These are phyloP conservation scores for Linaria vulgaris DNA, from an alignment of 257 asterid genomes.

Conservation along the genomic window DNA sequence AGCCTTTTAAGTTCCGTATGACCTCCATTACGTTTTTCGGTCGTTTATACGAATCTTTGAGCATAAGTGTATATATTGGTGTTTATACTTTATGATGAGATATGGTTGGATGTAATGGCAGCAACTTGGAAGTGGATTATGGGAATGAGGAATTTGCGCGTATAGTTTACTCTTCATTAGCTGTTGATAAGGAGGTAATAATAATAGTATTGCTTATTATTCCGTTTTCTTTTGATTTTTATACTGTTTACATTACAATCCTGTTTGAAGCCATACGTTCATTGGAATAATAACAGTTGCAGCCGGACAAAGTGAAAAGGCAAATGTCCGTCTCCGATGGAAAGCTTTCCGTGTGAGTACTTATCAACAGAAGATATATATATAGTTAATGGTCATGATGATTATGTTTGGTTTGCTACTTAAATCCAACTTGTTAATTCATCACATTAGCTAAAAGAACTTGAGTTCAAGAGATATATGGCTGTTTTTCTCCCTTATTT, in stretches of 20 bases:
- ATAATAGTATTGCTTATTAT: background rate
- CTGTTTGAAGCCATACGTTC: constrained; percentile 9
- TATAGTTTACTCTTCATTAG: constrained; percentile 66
- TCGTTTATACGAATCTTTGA: too few relatives aligned
- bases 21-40: too few relatives aligned
- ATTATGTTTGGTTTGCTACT: background rate
- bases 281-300: constrained; percentile 56
- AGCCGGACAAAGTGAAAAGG: constrained; percentile 91
- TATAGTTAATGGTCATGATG: background rate
- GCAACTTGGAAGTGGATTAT: constrained; percentile 80
- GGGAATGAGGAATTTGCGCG: constrained; percentile 60
- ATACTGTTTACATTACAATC: background rate
- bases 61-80: too few relatives aligned
- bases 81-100: too few relatives aligned
- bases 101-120: constrained; percentile 24
- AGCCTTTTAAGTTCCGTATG: too few relatives aligned
- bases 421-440: too few relatives aligned
- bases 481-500: too few relatives aligned
- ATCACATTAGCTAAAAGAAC: too few relatives aligned
- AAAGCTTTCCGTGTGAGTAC: constrained; percentile 72
- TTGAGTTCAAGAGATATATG: too few relatives aligned
- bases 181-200: constrained; percentile 84
- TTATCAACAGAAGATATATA: background rate
- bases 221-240: background rate
- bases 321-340: constrained; percentile 59